Conservation (phyloP, 495 filamentous ascomycete species). For the Hypoxylon trugodes region DNA sequence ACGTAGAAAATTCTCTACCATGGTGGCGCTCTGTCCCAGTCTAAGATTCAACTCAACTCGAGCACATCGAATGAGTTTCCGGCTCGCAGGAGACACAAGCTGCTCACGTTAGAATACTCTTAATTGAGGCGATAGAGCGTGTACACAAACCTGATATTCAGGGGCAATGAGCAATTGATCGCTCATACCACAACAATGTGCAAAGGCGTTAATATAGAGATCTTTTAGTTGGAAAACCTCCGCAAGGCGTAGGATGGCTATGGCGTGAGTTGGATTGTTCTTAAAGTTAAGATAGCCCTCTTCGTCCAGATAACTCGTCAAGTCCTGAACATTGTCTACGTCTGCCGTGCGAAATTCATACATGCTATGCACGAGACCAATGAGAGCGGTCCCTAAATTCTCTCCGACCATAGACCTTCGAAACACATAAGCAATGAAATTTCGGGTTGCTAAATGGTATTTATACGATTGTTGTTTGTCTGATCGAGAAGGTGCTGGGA, state of each 20-base stretch:
- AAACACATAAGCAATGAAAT: constrained; percentile 73
- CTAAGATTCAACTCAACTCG: constrained; percentile 69
- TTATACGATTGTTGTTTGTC: constrained; percentile 59
- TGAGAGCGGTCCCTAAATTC: constrained; percentile 63
- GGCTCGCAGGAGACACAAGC: constrained; percentile 62
- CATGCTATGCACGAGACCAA: constrained; percentile 66
- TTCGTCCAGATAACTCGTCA: constrained; percentile 64
- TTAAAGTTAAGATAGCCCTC: constrained; percentile 69
- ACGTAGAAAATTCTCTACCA: constrained; percentile 66
- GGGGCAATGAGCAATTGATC: constrained; percentile 57
- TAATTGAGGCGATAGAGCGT: neutral
- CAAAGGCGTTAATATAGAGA: constrained; percentile 70
- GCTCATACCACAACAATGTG: constrained; percentile 73
- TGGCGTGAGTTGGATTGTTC: constrained; percentile 65
- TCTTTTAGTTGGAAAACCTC: constrained; percentile 64
- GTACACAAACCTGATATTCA: constrained; percentile 64
- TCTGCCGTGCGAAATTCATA: constrained; percentile 58
- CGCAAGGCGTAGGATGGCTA: constrained; percentile 68
- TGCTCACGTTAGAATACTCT: constrained; percentile 40
- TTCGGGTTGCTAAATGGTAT: constrained; percentile 71
- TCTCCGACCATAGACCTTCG: constrained; percentile 67
- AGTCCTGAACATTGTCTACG: constrained; percentile 59
- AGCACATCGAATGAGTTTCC: constrained; percentile 66
- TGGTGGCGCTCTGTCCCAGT: constrained; percentile 56
- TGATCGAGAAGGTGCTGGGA: constrained; percentile 62